A percentile compares a stretch with the other conserved stretches of the same genome.
phyloP scores from a whole-genome alignment of 139 green algal species.

The Chlamydomonas sphaeroides region DNA sequence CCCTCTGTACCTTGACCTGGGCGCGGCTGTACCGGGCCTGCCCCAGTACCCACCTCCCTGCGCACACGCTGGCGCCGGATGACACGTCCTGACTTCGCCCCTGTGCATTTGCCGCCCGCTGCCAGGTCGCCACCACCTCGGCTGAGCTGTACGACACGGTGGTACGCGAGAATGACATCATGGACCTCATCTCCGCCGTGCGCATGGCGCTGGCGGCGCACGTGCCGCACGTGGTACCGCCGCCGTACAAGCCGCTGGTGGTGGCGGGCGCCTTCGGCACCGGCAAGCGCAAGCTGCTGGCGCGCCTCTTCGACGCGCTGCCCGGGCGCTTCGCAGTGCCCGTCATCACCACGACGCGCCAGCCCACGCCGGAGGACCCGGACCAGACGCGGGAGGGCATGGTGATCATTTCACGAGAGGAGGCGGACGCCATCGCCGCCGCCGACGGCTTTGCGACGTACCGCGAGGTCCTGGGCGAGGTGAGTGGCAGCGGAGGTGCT shows the following conservation, averaged over 20 bases:
- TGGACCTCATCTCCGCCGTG: conserved; percentile 37
- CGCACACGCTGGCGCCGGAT: too few relatives aligned
- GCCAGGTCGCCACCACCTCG: background rate
- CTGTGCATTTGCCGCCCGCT: too few relatives aligned
- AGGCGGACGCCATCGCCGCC: conserved; percentile 43
- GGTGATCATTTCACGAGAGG: conserved; percentile 47
- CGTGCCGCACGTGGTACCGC: conserved; percentile 56
- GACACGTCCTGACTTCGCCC: too few relatives aligned
- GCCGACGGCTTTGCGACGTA: conserved; percentile 40
- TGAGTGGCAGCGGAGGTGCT: too few relatives aligned
- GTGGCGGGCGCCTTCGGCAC: conserved; percentile 74
- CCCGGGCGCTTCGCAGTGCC: conserved; percentile 56
- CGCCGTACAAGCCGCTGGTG: conserved; percentile 64
- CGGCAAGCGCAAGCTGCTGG: conserved; percentile 67
- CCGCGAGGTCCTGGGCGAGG: conserved; percentile 59
- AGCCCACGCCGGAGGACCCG: background rate
- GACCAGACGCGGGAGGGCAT: conserved; percentile 44
- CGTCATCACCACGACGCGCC: conserved; percentile 53
- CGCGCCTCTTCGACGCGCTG: conserved; percentile 60
- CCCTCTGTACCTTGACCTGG: too few relatives aligned
- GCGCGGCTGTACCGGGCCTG: too few relatives aligned
- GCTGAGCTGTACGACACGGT: conserved; percentile 47
- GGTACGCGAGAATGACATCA: conserved; percentile 29
- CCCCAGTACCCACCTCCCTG: too few relatives aligned
- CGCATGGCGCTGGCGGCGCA: conserved; percentile 52